Evolutionary conservation across 1,284 basidiomycete species (phyloP).

Genomic region (Apiotrichum porosum): DNA sequence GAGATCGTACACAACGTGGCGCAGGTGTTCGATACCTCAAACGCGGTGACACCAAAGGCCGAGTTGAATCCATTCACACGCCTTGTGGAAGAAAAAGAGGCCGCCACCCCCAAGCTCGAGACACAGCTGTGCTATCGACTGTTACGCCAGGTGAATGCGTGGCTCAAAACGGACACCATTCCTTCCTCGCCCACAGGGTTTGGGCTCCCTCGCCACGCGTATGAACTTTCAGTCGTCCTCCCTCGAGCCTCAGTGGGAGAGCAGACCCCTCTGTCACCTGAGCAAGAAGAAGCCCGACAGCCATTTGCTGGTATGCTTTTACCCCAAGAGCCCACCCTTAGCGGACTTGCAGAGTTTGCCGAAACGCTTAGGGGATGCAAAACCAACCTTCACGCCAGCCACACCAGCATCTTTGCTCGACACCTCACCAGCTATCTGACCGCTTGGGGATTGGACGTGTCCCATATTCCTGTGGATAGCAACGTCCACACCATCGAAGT

Average conservation of each 20-base stretch:
- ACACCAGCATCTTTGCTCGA: conserved; percentile 77
- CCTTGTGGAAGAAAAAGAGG: conserved; percentile 34
- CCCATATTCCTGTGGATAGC: conserved; percentile 61
- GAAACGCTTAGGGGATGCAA: conserved; percentile 75
- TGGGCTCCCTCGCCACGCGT: conserved; percentile 35
- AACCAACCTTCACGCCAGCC: conserved; percentile 72
- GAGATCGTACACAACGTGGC: conserved; percentile 53
- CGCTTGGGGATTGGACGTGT: conserved; percentile 90
- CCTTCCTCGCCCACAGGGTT: conserved; percentile 34
- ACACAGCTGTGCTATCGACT: conserved; percentile 63
- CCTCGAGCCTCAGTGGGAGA: conserved; percentile 25
- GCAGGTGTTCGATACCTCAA: conserved; percentile 23
- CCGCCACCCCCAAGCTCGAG: conserved; percentile 56
- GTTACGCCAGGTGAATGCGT: conserved; percentile 62
- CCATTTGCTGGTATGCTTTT: too few relatives aligned
- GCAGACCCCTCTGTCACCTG: too few relatives aligned
- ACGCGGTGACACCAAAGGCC: conserved; percentile 37
- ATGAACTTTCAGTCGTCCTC: conserved; percentile 47
- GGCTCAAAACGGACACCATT: conserved; percentile 49
- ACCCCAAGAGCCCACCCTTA: conserved; percentile 66
- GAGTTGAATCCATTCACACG: conserved; percentile 39
- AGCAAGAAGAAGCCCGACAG: too few relatives aligned
- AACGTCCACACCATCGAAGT: background rate
- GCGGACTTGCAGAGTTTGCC: conserved; percentile 70
- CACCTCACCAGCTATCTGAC: conserved; percentile 85